Conservation (phyloP, 2,329 filamentous ascomycete species). For the Elsinoe arachidis region DNA sequence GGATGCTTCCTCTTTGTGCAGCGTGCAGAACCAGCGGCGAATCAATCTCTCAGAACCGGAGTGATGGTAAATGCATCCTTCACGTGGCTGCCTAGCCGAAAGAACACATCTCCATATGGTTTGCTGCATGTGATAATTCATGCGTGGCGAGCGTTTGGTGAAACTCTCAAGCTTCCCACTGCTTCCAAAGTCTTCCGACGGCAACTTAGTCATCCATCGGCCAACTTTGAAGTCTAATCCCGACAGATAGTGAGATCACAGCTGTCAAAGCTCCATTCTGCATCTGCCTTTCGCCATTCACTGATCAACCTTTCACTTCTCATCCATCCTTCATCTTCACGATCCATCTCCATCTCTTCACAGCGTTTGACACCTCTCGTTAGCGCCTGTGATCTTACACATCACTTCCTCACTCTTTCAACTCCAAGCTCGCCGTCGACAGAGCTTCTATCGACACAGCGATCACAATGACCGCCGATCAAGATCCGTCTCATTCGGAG, state of each 20-base stretch:
- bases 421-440: background rate
- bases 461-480: constrained; percentile 41
- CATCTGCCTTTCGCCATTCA: constrained; percentile 11
- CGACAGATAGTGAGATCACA: constrained; percentile 12
- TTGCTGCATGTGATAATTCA: background rate
- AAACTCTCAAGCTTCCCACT: background rate
- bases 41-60: background rate
- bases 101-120: background rate
- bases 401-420: background rate
- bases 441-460: constrained; percentile 1
- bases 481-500: constrained; percentile 31
- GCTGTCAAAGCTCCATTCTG: constrained; percentile 10
- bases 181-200: constrained; percentile 5
- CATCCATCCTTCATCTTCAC: constrained; percentile 1
- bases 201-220: constrained; percentile 7
- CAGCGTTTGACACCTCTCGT: background rate
- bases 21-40: background rate
- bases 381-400: background rate
- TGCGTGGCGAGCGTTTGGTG: background rate
- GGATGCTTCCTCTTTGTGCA: background rate
- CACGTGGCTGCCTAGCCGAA: background rate
- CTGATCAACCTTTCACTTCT: background rate
- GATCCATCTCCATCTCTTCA: background rate
- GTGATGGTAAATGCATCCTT: background rate
- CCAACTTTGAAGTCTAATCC: background rate